Percentiles rank a stretch among this genome's conserved stretches.
These are phyloP conservation scores for Boletus reticuloceps DNA, from an alignment of 768 basidiomycete species.

Conservation along the genomic window DNA sequence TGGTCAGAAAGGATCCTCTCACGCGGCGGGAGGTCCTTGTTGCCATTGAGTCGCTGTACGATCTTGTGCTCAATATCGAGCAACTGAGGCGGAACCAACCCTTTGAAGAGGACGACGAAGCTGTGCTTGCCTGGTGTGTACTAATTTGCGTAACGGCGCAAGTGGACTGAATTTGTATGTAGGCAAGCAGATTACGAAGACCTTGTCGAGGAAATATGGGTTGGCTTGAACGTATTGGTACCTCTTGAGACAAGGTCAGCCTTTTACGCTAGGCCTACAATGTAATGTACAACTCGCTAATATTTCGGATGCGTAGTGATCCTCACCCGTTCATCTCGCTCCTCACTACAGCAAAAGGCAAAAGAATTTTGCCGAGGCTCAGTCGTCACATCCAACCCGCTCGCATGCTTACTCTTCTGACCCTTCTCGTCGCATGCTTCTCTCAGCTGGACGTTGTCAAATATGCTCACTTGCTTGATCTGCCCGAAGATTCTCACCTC, in stretches of 20 bases:
- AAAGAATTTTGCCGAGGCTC: conserved; percentile 85
- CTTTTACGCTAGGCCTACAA: background rate
- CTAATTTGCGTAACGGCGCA: background rate
- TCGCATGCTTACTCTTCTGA: conserved; percentile 83
- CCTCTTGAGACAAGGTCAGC: conserved; percentile 89
- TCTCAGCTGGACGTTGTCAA: conserved; percentile 89
- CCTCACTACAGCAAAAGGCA: conserved; percentile 85
- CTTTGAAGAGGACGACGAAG: conserved; percentile 47
- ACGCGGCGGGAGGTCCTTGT: conserved; percentile 74
- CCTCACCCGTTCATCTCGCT: conserved; percentile 98
- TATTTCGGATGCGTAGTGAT: conserved; percentile 46
- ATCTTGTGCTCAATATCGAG: conserved; percentile 79
- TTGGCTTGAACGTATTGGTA: conserved; percentile 78
- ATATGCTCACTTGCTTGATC: conserved; percentile 71
- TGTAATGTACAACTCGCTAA: background rate
- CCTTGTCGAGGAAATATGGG: conserved; percentile 74
- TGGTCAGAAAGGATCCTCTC: conserved; percentile 70
- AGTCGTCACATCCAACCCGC: conserved; percentile 77
- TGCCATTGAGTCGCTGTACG: conserved; percentile 83
- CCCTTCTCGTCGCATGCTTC: conserved; percentile 92
- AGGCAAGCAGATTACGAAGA: conserved; percentile 60
- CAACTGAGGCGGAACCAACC: conserved; percentile 82
- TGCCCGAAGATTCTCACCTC: conserved; percentile 52
- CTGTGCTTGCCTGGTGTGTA: conserved; percentile 43
- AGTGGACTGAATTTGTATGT: background rate